Evolutionary conservation across 2,329 filamentous ascomycete genomes (phyloP), one percentile per base, ranked within the genome.

Genomic region (Pseudogymnoascus sp.): DNA sequence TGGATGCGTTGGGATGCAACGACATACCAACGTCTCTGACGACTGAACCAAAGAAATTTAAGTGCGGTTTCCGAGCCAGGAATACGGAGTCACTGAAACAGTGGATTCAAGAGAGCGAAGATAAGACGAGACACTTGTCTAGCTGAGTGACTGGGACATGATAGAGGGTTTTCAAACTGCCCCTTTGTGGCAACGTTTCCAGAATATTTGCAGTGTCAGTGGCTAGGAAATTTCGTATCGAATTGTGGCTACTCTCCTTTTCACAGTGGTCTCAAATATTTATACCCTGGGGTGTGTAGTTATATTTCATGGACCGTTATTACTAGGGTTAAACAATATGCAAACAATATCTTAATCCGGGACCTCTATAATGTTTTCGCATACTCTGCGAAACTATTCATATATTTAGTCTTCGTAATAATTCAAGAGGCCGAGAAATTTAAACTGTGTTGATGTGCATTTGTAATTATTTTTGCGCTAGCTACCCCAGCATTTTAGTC

Each of bases 31-130:
- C 84, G 0, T 79, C 81, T 8, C 72, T 87, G 71, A 86, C 83
- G 0, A 82, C 82, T 2, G 83, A 87, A 67, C 84, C 85, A 0
- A 86, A 84, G 73, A 81, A 82, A 1, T 87, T 87, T 73, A 86
- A 86, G 74, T 77, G 83, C 57, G 79, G 82, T 0, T 79, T 86
- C 63, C 76, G 74, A 66, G 75, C 80, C 3, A 76, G 84, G 42
- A 75, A 84, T 68, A 73, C 76, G 66, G 71, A 67, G 40, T 73
- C 71, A 67, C 65, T 86, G 65, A 74, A 78, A 68, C 66, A 74
- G 67, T 87, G 84, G 83, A 82, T 86, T 67, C 78, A 74, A 64
- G 82, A 72, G 53, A 71, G 71, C 62, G 72, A 73, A 38, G 69
- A 63, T 26, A 66, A 42, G 42, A 66, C 65, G 13, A 50, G 33